Percentiles rank a stretch among this genome's conserved stretches.
Evolutionary conservation across 164 flowering plant species (phyloP).

Genomic region (Aristolochia fimbriata): DNA sequence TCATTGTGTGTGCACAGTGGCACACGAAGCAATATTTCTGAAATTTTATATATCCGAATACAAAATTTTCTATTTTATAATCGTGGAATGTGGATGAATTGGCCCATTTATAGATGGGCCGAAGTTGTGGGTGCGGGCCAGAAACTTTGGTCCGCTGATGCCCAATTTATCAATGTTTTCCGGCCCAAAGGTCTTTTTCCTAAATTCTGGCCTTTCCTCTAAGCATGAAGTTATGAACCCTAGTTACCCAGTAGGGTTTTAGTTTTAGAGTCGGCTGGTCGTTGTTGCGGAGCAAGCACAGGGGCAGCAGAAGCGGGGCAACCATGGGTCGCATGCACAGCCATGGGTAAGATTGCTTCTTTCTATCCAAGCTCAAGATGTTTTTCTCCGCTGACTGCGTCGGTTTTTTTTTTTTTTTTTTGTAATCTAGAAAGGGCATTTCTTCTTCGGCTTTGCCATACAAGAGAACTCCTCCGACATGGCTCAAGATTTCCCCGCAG

Average conservation of each 20-base stretch:
- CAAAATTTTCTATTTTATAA: no score
- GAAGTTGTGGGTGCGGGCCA: no score
- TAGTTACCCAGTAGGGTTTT: background rate
- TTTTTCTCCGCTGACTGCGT: background rate
- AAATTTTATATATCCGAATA: no score
- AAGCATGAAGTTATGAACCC: background rate
- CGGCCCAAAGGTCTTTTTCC: no score
- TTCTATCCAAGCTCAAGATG: background rate
- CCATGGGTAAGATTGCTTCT: constrained; percentile 18
- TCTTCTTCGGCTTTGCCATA: constrained; percentile 75
- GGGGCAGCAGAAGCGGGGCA: background rate
- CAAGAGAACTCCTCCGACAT: constrained; percentile 69
- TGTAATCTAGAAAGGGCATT: constrained; percentile 65
- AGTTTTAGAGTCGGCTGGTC: background rate
- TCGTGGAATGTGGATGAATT: no score
- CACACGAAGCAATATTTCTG: no score
- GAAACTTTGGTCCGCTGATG: no score
- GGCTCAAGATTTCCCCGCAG: constrained; percentile 34
- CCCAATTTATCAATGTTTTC: no score
- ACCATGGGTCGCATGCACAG: constrained; percentile 47
- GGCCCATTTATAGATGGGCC: no score
- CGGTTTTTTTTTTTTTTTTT: background rate
- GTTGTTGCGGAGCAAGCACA: background rate
- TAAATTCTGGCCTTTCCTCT: background rate
- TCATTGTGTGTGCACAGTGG: no score